Evolutionary conservation across 495 filamentous ascomycete species (phyloP), one percentile per base, ranked within the genome.

Genomic region (Pyrenula massariospora): DNA sequence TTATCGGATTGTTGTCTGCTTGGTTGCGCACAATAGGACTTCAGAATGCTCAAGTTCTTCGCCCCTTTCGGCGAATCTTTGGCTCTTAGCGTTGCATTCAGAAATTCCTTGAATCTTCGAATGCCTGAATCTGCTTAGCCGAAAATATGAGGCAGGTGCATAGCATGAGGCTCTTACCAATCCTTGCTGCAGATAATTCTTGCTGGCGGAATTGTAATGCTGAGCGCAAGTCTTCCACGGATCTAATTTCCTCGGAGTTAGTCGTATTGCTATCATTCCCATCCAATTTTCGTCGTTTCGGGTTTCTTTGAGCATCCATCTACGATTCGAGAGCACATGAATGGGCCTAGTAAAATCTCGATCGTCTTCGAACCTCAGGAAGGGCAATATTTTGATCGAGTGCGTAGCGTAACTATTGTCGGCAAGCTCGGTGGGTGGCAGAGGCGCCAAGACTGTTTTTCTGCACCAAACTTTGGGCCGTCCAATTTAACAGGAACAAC

Each of bases 71-170:
- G 64, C 58, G 77, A 71, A 42, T 78, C 74, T 54, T 77, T 72
- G 50, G 68, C 53, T 48, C 80, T 76, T 10, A 77, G 66, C 36
- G 91, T 84, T 22, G 75, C 76, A 51, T 84, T 76, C 21, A 96
- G 77, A 55, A 92, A 87, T 15, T 75, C 70, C 63, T 91, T 93
- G 70, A 96, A 87, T 23, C 79, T 84, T 57, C 82, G 78, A 1
- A 95, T 75, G 19, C 82, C 89, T 93, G 51, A 10, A 54, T 50
- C 11, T 12, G 22, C 61, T 62, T 62, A 62, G 54, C 54, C 19
- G 58, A 51, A 22, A 47, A 11, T 36, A 15, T 52, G 25, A 56
- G n/a, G 8, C 3, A 22, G 3, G 21, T 22, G 1, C 20, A 19
- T n/a, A 53, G 56, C 22, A 57, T 15, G 5, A 54, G 15, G 50